These are phyloP conservation scores for Umbelopsis ramanniana DNA, from an alignment of 192 early-diverging fungal species.

Conservation along the genomic window DNA sequence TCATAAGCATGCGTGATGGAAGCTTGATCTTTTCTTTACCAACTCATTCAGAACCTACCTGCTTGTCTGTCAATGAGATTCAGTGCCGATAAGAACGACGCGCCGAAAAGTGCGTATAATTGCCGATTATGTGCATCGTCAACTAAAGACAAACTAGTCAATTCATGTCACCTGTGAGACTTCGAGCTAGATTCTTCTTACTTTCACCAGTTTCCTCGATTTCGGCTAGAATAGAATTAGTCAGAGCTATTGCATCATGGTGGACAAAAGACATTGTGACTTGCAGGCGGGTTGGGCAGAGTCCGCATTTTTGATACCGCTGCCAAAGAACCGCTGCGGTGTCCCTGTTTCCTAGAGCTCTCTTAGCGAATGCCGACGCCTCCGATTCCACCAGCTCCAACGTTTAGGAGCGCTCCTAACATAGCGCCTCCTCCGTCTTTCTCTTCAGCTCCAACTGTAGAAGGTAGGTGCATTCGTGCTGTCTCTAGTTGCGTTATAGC, in stretches of 20 bases:
- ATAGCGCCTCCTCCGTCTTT: slow-evolving; percentile 1
- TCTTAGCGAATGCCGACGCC: neutral
- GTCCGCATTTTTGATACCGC: neutral
- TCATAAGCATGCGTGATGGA: neutral
- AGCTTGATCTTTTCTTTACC: neutral
- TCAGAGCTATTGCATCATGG: slow-evolving; percentile 2
- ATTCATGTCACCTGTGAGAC: neutral
- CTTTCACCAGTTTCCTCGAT: slow-evolving; percentile 14
- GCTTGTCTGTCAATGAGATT: slow-evolving; percentile 17
- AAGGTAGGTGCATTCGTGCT: neutral
- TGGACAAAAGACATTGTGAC: slow-evolving; percentile 17
- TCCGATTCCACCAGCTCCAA: slow-evolving; percentile 9
- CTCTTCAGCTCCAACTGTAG: slow-evolving; percentile 1
- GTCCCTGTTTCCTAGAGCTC: neutral
- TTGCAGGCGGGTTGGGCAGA: neutral
- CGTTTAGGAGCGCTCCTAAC: slow-evolving; percentile 2
- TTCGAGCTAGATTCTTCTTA: neutral
- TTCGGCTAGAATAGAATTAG: neutral
- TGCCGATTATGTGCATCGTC: slow-evolving; percentile 11
- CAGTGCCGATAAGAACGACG: neutral
- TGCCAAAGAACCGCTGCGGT: neutral
- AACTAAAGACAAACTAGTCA: neutral
- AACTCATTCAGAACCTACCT: neutral
- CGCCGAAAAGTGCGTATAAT: slow-evolving; percentile 20
- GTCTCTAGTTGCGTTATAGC: neutral